Base-by-base conservation (phyloP, 2,329 filamentous ascomycete genomes). In the Colletotrichum lentis region DNA sequence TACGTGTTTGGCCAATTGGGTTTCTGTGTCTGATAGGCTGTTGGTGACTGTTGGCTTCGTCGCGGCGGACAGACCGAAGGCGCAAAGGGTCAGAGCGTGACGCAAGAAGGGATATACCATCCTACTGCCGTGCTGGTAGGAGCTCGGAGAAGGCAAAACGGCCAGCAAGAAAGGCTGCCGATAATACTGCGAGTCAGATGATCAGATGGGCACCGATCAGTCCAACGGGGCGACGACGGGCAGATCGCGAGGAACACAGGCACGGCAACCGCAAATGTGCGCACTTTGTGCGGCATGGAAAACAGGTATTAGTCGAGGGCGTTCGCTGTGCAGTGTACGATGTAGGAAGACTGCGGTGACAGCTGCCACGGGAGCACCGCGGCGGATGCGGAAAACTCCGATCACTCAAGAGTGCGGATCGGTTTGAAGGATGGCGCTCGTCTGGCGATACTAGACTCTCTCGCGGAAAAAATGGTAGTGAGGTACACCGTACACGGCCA, bases 211-310 rank as follows among this genome's bases (percentile, higher is more conserved):
- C 10, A 37, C 12, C 62, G 62, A 68, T 64, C 61, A 37, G 49
- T 41, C 43, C 47, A 41, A 35, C 47, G 14, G 46, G 14, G 35
- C 31, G 18, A 55, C 24, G 22, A 55, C 47, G n/a, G 47, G n/a
- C 62, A 59, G 65, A 68, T 68, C 41, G 64, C 52, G 44, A 47
- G 22, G 16, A 31, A 47, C 12, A 47, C 12, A 18, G 35, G 27
- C 18, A n/a, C 27, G 49, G 11, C 27, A 27, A 18, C 16, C 2
- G 12, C 47, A 12, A 8, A 50, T 39, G 41, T 22, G 37, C 22
- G 41, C 20, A 20, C 20, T 18, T 47, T 47, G 10, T 46, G 39
- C n/a, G 18, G 14, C 12, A 46, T 12, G n/a, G 20, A 8, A 8
- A 31, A 27, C n/a, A 16, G 53, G 35, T 39, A 14, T 3, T 27